These are phyloP conservation scores for Nidularia pulvinata DNA, from an alignment of 768 basidiomycete genomes.

Conservation along the genomic window DNA sequence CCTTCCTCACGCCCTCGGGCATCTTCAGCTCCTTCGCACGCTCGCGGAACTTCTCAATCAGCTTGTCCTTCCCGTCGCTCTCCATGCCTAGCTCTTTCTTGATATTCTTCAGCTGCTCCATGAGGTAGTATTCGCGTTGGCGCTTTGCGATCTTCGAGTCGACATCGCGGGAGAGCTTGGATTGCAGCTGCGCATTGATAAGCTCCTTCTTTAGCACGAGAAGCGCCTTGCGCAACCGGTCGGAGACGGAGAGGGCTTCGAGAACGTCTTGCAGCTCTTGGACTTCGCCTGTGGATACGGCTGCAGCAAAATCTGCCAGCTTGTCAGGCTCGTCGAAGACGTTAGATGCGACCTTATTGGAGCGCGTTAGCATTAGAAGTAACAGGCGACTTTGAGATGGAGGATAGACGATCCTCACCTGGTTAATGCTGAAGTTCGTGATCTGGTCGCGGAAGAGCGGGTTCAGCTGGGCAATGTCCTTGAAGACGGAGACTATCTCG, in stretches of 20 bases:
- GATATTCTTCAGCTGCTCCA: slow-evolving; percentile 96
- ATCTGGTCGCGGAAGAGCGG: slow-evolving; percentile 91
- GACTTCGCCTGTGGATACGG: slow-evolving; percentile 92
- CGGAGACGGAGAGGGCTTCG: slow-evolving; percentile 84
- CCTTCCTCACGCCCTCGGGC: slow-evolving; percentile 88
- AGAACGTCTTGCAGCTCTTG: slow-evolving; percentile 92
- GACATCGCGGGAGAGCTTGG: slow-evolving; percentile 90
- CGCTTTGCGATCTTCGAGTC: slow-evolving; percentile 94
- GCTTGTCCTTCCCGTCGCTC: slow-evolving; percentile 91
- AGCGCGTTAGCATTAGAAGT: slow-evolving; percentile 84
- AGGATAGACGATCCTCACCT: not conserved
- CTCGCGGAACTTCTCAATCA: slow-evolving; percentile 92
- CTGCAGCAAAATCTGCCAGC: slow-evolving; percentile 96
- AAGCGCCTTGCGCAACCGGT: slow-evolving; percentile 87
- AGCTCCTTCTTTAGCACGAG: slow-evolving; percentile 97
- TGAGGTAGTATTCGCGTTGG: slow-evolving; percentile 93
- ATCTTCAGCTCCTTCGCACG: slow-evolving; percentile 80
- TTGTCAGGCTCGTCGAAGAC: slow-evolving; percentile 98
- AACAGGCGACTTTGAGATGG: slow-evolving; percentile 77
- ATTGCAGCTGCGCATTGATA: slow-evolving; percentile 94
- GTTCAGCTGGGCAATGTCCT: slow-evolving; percentile 97
- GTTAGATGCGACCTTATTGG: slow-evolving; percentile 55
- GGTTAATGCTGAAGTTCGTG: slow-evolving; percentile 3
- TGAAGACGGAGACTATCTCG: slow-evolving; percentile 97
- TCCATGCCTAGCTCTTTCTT: slow-evolving; percentile 98